phyloP scores from a whole-genome alignment of 2,329 filamentous ascomycete species.

The Sclerotinia trifoliorum region DNA sequence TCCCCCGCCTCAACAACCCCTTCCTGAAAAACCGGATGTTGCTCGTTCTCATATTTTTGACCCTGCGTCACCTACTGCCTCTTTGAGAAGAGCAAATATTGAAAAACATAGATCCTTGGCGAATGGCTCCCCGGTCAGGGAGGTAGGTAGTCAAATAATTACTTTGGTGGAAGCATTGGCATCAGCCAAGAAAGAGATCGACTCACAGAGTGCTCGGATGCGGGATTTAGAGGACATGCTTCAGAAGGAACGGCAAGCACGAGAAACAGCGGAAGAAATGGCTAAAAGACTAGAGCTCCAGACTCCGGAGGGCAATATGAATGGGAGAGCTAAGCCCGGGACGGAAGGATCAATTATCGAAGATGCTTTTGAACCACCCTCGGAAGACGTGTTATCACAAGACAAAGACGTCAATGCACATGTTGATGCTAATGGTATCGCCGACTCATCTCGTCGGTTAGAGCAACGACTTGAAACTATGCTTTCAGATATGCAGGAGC shows the following conservation, averaged over 20 bases:
- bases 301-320: constrained; percentile 42
- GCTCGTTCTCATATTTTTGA: constrained; percentile 46
- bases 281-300: constrained; percentile 69
- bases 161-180: constrained; percentile 82
- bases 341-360: constrained; percentile 46
- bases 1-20: constrained; percentile 85
- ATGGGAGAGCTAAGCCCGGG: constrained; percentile 43
- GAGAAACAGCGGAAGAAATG: constrained; percentile 80
- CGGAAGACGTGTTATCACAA: constrained; percentile 33
- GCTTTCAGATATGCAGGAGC: constrained; percentile 36
- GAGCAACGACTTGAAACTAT: constrained; percentile 36
- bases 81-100: constrained; percentile 72
- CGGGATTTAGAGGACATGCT: constrained; percentile 78
- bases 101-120: constrained; percentile 65
- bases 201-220: constrained; percentile 75
- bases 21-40: constrained; percentile 88
- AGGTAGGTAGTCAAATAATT: constrained; percentile 70
- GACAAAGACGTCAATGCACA: constrained; percentile 22
- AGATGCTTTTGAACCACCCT: constrained; percentile 48
- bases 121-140: constrained; percentile 49
- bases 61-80: constrained; percentile 46
- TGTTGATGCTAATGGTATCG: constrained; percentile 76
- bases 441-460: constrained; percentile 60
- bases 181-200: constrained; percentile 80
- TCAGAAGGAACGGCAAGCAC: constrained; percentile 74